Conservation (phyloP, 2,329 filamentous ascomycete species). For the Pseudogymnoascus sp. region DNA sequence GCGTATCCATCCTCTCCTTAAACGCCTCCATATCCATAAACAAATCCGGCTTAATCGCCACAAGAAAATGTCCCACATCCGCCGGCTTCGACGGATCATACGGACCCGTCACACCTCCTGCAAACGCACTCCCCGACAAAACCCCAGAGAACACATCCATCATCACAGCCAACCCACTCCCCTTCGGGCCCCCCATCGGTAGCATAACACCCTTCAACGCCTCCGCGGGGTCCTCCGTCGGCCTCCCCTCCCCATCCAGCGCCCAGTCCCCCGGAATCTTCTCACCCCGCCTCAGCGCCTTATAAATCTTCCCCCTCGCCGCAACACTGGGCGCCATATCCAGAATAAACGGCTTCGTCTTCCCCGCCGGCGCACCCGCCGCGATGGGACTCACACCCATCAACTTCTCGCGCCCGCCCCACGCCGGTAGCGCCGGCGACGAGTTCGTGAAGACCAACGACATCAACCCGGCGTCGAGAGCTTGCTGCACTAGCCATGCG, state of each 20-base stretch:
- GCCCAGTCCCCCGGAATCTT: slow-evolving; percentile 71
- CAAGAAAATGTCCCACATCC: slow-evolving; percentile 68
- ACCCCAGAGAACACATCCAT: slow-evolving; percentile 86
- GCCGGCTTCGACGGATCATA: slow-evolving; percentile 65
- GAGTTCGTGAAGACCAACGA: slow-evolving; percentile 34
- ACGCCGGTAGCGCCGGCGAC: slow-evolving; percentile 30
- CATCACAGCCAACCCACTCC: slow-evolving; percentile 70
- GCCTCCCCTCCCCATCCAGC: slow-evolving; percentile 61
- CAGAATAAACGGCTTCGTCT: slow-evolving; percentile 59
- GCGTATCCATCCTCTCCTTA: slow-evolving; percentile 51
- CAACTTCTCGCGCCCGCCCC: slow-evolving; percentile 29
- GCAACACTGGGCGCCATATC: slow-evolving; percentile 68
- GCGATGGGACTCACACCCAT: slow-evolving; percentile 37
- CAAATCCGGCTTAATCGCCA: slow-evolving; percentile 68
- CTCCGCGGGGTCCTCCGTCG: slow-evolving; percentile 64
- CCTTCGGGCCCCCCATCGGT: slow-evolving; percentile 80
- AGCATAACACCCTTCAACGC: slow-evolving; percentile 76
- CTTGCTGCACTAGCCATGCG: slow-evolving; percentile 74
- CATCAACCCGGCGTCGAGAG: slow-evolving; percentile 67
- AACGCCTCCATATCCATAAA: slow-evolving; percentile 69
- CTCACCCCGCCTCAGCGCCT: slow-evolving; percentile 59
- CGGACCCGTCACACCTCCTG: slow-evolving; percentile 67
- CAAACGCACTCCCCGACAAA: slow-evolving; percentile 70
- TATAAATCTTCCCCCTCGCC: slow-evolving; percentile 67
- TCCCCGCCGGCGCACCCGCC: slow-evolving; percentile 62